Percentiles rank a stretch among this genome's conserved stretches.
Evolutionary conservation across 805 yeast genomes (phyloP).

Genomic region (Metschnikowia kunwiensis): DNA sequence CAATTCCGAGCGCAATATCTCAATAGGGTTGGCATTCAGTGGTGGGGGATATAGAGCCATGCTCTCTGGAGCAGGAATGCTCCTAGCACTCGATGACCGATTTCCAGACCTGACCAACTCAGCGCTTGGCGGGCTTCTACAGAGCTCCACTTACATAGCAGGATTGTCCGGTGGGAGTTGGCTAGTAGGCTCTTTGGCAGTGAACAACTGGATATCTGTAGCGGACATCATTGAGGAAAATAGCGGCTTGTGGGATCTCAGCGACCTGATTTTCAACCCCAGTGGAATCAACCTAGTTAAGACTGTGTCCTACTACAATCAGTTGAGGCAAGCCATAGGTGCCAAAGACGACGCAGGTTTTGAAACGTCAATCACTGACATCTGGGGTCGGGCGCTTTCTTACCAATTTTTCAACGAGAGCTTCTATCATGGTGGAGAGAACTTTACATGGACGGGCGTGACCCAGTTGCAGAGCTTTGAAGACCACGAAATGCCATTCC

Average conservation of each 20-base stretch:
- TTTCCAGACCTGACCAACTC: conserved; percentile 1
- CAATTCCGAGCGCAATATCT: conserved; percentile 24
- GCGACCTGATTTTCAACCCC: conserved; percentile 56
- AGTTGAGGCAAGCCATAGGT: conserved; percentile 10
- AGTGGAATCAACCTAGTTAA: conserved; percentile 58
- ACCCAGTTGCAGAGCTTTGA: conserved; percentile 23
- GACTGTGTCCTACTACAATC: conserved; percentile 30
- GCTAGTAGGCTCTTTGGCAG: conserved; percentile 24
- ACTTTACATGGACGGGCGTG: conserved; percentile 26
- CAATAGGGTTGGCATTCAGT: conserved; percentile 32
- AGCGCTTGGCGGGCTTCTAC: conserved; percentile 19
- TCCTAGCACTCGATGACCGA: conserved; percentile 15
- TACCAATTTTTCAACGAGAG: conserved; percentile 17
- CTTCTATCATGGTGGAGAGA: conserved; percentile 16
- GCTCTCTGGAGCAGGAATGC: conserved; percentile 24
- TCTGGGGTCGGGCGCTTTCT: conserved; percentile 20
- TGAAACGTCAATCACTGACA: conserved; percentile 17
- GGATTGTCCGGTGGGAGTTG: conserved; percentile 20
- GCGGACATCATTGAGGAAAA: conserved; percentile 26
- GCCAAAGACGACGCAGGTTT: conserved; percentile 16
- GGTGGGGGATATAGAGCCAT: conserved; percentile 39
- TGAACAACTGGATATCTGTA: conserved; percentile 37
- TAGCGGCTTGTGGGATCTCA: conserved; percentile 62
- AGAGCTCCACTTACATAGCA: conserved; percentile 14
- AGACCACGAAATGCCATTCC: conserved; percentile 59